These are phyloP conservation scores for Gypsophila paniculata DNA, from an alignment of 179 eudicot genomes.

Conservation along the genomic window DNA sequence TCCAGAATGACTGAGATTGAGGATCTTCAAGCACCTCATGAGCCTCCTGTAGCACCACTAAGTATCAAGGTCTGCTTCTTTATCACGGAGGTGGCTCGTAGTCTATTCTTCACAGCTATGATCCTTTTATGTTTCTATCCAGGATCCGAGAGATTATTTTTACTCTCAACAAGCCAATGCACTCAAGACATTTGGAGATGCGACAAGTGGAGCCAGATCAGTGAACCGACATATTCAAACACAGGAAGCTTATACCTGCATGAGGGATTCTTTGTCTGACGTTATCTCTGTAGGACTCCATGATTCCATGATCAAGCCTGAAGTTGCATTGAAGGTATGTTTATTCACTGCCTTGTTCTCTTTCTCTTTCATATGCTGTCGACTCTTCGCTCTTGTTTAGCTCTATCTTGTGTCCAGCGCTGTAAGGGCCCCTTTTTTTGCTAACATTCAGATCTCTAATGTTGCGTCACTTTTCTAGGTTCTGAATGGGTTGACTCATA, in stretches of 20 bases:
- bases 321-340: slow-evolving; percentile 72
- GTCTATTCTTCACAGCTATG: slow-evolving; percentile 17
- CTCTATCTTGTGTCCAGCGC: slow-evolving; percentile 8
- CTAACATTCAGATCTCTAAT: slow-evolving; percentile 21
- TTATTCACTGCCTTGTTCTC: slow-evolving; percentile 7
- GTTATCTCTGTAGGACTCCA: slow-evolving; percentile 49
- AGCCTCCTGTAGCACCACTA: slow-evolving; percentile 82
- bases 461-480: slow-evolving; percentile 40
- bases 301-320: slow-evolving; percentile 64
- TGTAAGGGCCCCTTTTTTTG: background rate
- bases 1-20: slow-evolving; percentile 81
- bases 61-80: slow-evolving; percentile 66
- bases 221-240: slow-evolving; percentile 47
- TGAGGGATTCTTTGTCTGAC: slow-evolving; percentile 51
- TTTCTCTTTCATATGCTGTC: slow-evolving; percentile 5
- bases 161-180: slow-evolving; percentile 94
- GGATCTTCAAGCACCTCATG: slow-evolving; percentile 88
- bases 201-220: slow-evolving; percentile 43
- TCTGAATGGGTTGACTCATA: slow-evolving; percentile 59
- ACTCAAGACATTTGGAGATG: slow-evolving; percentile 55
- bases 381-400: background rate
- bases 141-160: slow-evolving; percentile 98
- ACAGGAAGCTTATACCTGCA: slow-evolving; percentile 56
- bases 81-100: slow-evolving; percentile 13
- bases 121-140: slow-evolving; percentile 19